Evolutionary conservation across 768 basidiomycete species (phyloP), one percentile per base, ranked within the genome.

Genomic region (Crepidotus variabilis): DNA sequence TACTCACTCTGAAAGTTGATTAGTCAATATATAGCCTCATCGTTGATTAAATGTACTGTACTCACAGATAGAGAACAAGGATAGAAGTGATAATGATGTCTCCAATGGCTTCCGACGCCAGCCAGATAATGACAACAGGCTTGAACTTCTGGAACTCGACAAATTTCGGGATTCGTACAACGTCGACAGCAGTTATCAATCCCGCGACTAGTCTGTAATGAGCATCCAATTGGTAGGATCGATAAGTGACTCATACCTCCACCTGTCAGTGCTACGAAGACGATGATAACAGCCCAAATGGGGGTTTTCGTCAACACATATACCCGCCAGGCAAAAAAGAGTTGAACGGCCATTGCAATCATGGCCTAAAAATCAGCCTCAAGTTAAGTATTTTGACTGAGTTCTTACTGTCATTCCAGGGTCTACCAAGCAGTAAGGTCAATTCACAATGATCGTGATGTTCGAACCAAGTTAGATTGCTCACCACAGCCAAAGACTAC

Each of bases 291-390:
- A 49, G 55, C 39, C 39, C 39, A 43, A 43, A 43, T 2, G 18
- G 39, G 57, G 51, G 59, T 71, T 11, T 50, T 57, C n/a, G 70
- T 71, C 7, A 73, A 54, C 8, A 69, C 63, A 24, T 61, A 56
- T 32, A 73, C 58, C n/a, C 70, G 63, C 71, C 71, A 73, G 0
- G 77, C 77, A 48, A 79, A 79, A 61, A 82, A 83, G 4, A 75
- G 55, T 52, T 82, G 79, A 5, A 80, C 78, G 14, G 73, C 60
- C 3, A 69, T 57, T 0, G 75, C 77, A 34, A 78, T 77, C 54
- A 81, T 70, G 2, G 72, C 78, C 80, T 81, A 53, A 18, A 45
- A 11, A 22, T 46, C 43, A 8, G 32, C n/a, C 14, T 49, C 8
- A 8, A 2, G 47, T 49, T 23, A 46, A 1, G 28, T 21, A 22